A percentile compares a stretch with the other conserved stretches of the same genome.
Evolutionary conservation across 805 yeast genomes (phyloP).

Genomic region (Blastobotrys parvus): DNA sequence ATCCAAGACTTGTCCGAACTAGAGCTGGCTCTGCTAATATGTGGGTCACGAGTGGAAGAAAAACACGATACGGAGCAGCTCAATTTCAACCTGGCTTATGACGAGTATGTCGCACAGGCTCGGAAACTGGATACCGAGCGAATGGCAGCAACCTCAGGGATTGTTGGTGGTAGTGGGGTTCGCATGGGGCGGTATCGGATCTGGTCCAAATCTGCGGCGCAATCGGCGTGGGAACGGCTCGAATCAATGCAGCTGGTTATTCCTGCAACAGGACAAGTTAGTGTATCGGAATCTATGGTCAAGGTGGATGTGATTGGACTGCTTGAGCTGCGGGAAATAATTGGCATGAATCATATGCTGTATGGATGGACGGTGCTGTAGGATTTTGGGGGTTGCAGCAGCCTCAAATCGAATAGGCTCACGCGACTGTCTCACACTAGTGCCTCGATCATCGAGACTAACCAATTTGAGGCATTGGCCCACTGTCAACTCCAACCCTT

Average conservation of each 20-base stretch:
- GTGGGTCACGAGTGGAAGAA: slow-evolving; percentile 63
- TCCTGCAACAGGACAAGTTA: slow-evolving; percentile 32
- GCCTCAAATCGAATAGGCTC: too few relatives aligned
- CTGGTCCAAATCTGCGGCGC: slow-evolving; percentile 55
- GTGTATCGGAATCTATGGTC: slow-evolving; percentile 14
- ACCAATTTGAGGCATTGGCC: too few relatives aligned
- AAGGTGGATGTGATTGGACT: slow-evolving; percentile 28
- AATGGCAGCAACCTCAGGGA: slow-evolving; percentile 24
- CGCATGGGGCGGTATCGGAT: slow-evolving; percentile 30
- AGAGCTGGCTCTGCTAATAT: slow-evolving; percentile 62
- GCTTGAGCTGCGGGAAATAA: slow-evolving; percentile 26
- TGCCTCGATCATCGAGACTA: too few relatives aligned
- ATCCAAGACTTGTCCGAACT: slow-evolving; percentile 49
- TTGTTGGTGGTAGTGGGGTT: slow-evolving; percentile 9
- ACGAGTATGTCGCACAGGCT: slow-evolving; percentile 60
- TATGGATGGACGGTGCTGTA: slow-evolving; percentile 33
- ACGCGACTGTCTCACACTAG: too few relatives aligned
- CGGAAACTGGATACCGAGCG: slow-evolving; percentile 35
- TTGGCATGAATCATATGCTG: slow-evolving; percentile 32
- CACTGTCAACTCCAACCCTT: too few relatives aligned
- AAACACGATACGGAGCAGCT: slow-evolving; percentile 51
- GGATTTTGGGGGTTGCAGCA: too few relatives aligned
- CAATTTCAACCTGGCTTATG: slow-evolving; percentile 68
- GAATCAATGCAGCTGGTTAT: slow-evolving; percentile 45
- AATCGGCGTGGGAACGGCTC: slow-evolving; percentile 68